These are phyloP conservation scores for Miscanthus lutarioriparius DNA, from an alignment of 176 grass and related monocot genomes.

Conservation along the genomic window DNA sequence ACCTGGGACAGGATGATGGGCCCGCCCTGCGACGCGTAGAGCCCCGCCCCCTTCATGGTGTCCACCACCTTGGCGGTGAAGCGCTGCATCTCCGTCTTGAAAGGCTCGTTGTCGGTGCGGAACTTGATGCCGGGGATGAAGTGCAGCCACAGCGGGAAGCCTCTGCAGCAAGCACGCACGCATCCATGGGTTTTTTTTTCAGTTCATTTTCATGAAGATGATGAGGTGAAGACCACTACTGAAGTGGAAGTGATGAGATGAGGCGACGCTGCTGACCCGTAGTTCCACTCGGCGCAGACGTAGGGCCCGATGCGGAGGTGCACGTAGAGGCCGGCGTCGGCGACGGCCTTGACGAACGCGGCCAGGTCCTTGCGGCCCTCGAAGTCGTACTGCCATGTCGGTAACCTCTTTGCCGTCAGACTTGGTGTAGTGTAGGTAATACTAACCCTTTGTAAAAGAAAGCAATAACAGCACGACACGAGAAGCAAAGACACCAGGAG, in stretches of 20 bases:
- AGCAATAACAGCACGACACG: background rate
- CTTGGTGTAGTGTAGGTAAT: background rate
- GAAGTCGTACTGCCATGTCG: constrained; percentile 85
- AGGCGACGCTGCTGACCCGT: constrained; percentile 50
- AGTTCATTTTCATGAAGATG: background rate
- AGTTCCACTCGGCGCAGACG: constrained; percentile 99
- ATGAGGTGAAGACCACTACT: background rate
- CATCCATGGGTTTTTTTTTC: no score
- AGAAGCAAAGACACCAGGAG: background rate
- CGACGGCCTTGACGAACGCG: constrained; percentile 79
- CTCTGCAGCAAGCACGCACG: constrained; percentile 41
- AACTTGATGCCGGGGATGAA: constrained; percentile 96
- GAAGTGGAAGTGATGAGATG: background rate
- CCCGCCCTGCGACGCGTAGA: constrained; percentile 97
- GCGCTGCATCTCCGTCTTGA: constrained; percentile 95
- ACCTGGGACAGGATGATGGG: constrained; percentile 87
- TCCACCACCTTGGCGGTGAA: constrained; percentile 94
- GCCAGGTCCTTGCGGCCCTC: constrained; percentile 94
- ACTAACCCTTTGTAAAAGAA: background rate
- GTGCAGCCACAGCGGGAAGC: constrained; percentile 97
- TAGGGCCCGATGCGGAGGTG: constrained; percentile 98
- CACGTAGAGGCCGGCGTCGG: constrained; percentile 86
- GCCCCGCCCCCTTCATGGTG: constrained; percentile 82
- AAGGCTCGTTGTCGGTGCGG: constrained; percentile 89
- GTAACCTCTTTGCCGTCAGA: constrained; percentile 2